Evolutionary conservation across 164 flowering plant species (phyloP).

Genomic region (Brasenia schreberi): DNA sequence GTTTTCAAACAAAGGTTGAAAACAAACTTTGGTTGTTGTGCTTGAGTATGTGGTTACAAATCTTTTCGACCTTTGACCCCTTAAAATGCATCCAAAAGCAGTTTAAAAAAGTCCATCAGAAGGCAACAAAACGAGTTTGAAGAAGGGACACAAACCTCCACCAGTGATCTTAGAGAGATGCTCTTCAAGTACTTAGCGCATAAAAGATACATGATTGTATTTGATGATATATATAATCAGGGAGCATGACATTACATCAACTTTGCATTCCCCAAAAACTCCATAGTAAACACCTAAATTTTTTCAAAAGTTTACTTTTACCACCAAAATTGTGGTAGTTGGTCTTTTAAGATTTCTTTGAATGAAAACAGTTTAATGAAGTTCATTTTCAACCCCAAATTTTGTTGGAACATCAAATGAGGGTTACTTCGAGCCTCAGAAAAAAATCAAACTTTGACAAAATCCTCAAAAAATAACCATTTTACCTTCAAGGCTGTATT

Average conservation of each 20-base stretch:
- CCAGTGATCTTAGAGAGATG: conserved; percentile 17
- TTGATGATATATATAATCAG: conserved; percentile 28
- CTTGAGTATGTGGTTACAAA: conserved; percentile 10
- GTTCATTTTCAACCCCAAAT: no score
- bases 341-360: no score
- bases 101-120: not conserved
- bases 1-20: conserved; percentile 3
- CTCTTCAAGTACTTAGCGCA: not conserved
- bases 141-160: conserved; percentile 24
- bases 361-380: no score
- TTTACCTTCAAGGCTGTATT: no score
- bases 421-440: no score
- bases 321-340: no score
- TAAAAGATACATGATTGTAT: conserved; percentile 14
- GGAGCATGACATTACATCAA: conserved; percentile 16
- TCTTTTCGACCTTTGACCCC: not conserved
- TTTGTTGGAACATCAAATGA: no score
- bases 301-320: no score
- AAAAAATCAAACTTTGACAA: no score
- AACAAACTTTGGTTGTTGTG: conserved; percentile 8
- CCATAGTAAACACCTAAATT: conserved; percentile 17
- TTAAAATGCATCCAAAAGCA: conserved; percentile 4
- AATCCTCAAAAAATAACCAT: no score
- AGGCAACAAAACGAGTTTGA: not conserved
- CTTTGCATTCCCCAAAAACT: conserved; percentile 17